Evolutionary conservation across 1,139 yeast genomes (phyloP), one percentile per base, ranked within the genome.

Genomic region (Suhomyces anneliseae): DNA sequence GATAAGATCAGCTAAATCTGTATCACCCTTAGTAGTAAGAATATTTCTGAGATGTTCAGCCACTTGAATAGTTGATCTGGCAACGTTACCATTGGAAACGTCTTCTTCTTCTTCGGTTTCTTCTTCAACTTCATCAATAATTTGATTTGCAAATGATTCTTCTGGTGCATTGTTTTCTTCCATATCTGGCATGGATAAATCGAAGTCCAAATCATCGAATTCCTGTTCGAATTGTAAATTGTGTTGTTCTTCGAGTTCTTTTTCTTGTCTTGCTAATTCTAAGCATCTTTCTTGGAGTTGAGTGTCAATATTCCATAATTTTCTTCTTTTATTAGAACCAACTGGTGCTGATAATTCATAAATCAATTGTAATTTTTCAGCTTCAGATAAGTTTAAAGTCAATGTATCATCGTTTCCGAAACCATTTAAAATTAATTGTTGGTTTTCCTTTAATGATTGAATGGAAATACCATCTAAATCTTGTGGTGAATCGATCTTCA

Each of bases 11-110:
- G 71, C 61, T 50, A 84, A 77, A 0, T 68, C 63, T 0, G 72
- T 59, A 0, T 55, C 56, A 4, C 55, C 51, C 27, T 47, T 44
- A 6, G 50, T 60, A 1, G 54, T 56, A 42, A 78, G 68, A 27
- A 69, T 59, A 2, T 61, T 60, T 52, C 82, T 70, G 39, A 85
- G 64, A 14, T 76, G 74, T 8, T 64, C 64, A 0, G 90, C 89
- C 38, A 87, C 74, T 53, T 81, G 78, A 6, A 72, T 67, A 0
- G 90, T 82, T 4, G 83, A 69, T 54, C 74, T 71, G 1, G 83
- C 60, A 1, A 56, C 53, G 44, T 59, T 57, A 6, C 58, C 64
- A 8, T 48, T 49, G 8, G 48, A 39, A 14, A 37, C 53, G 14
- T 47, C 56, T 8, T 53, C 53, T 11, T 49, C 55, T 6, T 37